phyloP scores from a whole-genome alignment of 2,329 filamentous ascomycete species.

The Lasiodiplodia hormozganensis region DNA sequence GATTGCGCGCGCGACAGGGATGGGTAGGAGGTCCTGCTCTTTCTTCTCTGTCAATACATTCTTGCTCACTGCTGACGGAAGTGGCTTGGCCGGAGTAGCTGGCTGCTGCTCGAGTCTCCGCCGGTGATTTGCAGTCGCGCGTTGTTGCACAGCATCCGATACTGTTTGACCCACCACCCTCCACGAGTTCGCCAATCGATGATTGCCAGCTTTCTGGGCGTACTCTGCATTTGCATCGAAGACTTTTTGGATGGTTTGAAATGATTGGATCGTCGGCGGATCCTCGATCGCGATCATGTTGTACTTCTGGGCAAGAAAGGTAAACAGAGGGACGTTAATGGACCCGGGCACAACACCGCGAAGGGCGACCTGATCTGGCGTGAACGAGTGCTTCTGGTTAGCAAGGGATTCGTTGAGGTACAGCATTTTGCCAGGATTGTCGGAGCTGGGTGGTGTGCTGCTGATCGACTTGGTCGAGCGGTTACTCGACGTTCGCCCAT shows the following conservation, averaged over 20 bases:
- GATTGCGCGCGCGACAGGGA: conserved; percentile 44
- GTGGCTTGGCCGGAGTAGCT: conserved; percentile 19
- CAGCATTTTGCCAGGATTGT: conserved; percentile 55
- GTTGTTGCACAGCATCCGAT: conserved; percentile 29
- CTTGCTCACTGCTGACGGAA: conserved; percentile 11
- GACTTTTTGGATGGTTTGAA: conserved; percentile 45
- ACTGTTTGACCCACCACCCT: conserved; percentile 58
- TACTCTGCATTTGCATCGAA: conserved; percentile 62
- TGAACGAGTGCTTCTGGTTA: conserved; percentile 48
- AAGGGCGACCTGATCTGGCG: conserved; percentile 56
- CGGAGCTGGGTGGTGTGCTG: conserved; percentile 59
- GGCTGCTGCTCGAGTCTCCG: conserved; percentile 37
- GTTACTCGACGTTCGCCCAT: conserved; percentile 54
- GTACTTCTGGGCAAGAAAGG: conserved; percentile 54
- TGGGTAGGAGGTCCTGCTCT: conserved; percentile 33
- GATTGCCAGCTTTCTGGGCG: conserved; percentile 57
- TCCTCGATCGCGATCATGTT: conserved; percentile 48
- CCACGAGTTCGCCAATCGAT: conserved; percentile 66
- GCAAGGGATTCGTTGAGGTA: conserved; percentile 59
- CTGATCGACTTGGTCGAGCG: conserved; percentile 61
- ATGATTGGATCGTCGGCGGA: conserved; percentile 47
- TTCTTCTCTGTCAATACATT: conserved; percentile 23
- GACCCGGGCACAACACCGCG: conserved; percentile 56
- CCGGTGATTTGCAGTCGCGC: conserved; percentile 35
- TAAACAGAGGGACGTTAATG: conserved; percentile 46